These are phyloP conservation scores for Cyclanthera cordifolia DNA, from an alignment of 306 rosid genomes.

Conservation along the genomic window DNA sequence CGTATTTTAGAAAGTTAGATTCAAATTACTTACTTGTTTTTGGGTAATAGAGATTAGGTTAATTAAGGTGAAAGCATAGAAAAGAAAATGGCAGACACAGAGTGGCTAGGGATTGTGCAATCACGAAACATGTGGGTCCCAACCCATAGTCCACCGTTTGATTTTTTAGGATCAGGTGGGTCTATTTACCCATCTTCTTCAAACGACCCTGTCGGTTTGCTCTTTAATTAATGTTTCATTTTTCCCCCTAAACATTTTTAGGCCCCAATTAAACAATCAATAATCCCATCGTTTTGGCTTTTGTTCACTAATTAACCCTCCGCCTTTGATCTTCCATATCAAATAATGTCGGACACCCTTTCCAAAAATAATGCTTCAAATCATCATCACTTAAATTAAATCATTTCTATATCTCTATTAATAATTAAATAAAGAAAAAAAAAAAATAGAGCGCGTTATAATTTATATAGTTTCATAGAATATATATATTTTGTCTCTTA, in stretches of 20 bases:
- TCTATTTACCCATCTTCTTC: not conserved
- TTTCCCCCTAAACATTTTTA: not conserved
- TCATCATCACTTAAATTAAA: not conserved
- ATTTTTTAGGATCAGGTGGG: not conserved
- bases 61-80: not conserved
- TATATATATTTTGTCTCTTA: constrained; percentile 9
- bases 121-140: not conserved
- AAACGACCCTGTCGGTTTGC: not conserved
- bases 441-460: not conserved
- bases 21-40: no score
- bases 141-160: not conserved
- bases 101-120: not conserved
- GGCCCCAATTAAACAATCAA: not conserved
- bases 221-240: not conserved
- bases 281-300: not conserved
- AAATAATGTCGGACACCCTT: constrained; percentile 28
- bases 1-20: no score
- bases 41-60: no score
- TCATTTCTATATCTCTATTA: not conserved
- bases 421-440: no score
- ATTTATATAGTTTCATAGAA: not conserved
- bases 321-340: constrained; percentile 1
- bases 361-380: constrained; percentile 15
- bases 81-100: not conserved
- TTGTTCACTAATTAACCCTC: not conserved